Base-by-base conservation (phyloP, 306 rosid genomes). In the Gynostemma pentaphyllum region DNA sequence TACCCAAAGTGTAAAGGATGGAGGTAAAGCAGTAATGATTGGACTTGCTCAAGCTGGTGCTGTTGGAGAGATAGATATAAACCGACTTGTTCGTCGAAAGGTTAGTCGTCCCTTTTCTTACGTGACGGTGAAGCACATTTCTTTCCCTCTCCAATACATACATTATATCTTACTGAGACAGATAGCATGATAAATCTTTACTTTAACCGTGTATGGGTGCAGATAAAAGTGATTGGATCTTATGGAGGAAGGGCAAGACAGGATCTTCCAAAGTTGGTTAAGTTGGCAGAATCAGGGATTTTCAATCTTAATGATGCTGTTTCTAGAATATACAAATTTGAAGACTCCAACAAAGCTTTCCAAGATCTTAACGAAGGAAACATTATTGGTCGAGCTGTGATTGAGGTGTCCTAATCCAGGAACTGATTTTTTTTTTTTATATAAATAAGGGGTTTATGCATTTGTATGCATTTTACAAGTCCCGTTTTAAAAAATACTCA, bases 181-280 rank as follows among this genome's bases (percentile, higher is more conserved):
- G n/a, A n/a, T n/a, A n/a, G n/a, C n/a, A n/a, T n/a, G n/a, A n/a
- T n/a, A n/a, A n/a, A n/a, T n/a, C n/a, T n/a, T n/a, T n/a, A n/a
- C n/a, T n/a, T n/a, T n/a, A n/a, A n/a, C n/a, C n/a, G n/a, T n/a
- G n/a, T n/a, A n/a, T n/a, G n/a, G 1, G 11, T 62, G 52, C 81
- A 91, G 97, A 79, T 91, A 73, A 74, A 91, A 85, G 74, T 91
- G 32, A 83, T 91, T 68, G 98, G 96, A 4, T 88, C 96, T 0
- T 88, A 88, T 64, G 98, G 96, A 82, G 98, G 84, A 39, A 86
- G 99, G 70, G 99, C 96, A 4, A 88, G 99, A 83, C 90, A 92
- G 78, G 99, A 92, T 79, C 99, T 92, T 67, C 99, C 99, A 0
- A 88, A 88, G 79, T 18, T 92, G 74, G 81, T 88, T 13, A 84